Evolutionary conservation across 345 rosid species (phyloP), one percentile per base, ranked within the genome.

Genomic region (Pistacia integerrima): DNA sequence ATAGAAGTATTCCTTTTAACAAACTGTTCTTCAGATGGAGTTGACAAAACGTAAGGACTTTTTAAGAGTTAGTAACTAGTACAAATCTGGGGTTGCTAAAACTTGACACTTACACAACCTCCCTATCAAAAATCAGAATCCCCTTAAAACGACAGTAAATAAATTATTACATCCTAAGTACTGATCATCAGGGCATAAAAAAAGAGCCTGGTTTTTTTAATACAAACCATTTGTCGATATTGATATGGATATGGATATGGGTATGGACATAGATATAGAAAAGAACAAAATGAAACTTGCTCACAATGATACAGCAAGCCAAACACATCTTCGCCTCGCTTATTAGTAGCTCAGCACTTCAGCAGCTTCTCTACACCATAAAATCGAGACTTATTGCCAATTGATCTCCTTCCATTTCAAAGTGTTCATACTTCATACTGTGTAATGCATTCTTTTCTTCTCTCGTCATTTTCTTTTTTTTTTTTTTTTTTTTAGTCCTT

Each of bases 171-270:
- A 73, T 65, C 73, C 84, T 72, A 76, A 51, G 65, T 18, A 70
- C 44, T 57, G 41, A 79, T 78, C 73, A 76, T 76, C 85, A 81
- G 88, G 86, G 65, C 87, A 79, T 30, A 57, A 74, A 79, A 81
- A 86, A 79, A 64, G 68, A 57, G 85, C 80, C 86, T 74, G 83
- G 67, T 76, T 73, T 74, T 20, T 70, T 20, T 56, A 54, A 4
- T 12, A 79, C 82, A 83, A 54, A 70, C 20, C 69, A 46, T 52
- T 33, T 13, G 58, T 35, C 0, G 36, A 36, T 5, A 41, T 41
- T 10, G 46, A 41, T 3, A 41, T 41, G 44, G 44, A 41, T 41
- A 41, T 41, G 8, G 9, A 41, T 41, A 41, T 41, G 1, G 9
- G 46, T 41, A 41, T 41, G 8, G 9, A 79, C 13, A 68, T 38